A percentile compares a stretch with the other conserved stretches of the same genome.
These are phyloP conservation scores for Lentinula guzmanii DNA, from an alignment of 768 basidiomycete genomes.

Conservation along the genomic window DNA sequence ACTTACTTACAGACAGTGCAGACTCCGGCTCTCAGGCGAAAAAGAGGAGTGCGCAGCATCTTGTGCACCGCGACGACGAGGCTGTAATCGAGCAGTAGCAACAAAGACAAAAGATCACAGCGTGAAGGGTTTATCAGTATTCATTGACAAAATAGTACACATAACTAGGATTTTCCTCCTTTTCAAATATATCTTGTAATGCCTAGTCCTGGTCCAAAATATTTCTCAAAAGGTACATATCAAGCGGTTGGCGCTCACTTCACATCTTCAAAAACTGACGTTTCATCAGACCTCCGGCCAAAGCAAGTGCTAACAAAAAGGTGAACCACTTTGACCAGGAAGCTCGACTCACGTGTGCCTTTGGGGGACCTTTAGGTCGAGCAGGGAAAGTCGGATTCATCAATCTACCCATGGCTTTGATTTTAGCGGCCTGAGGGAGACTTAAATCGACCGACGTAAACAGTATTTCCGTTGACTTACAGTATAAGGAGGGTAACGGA, in stretches of 20 bases:
- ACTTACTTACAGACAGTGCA: no score
- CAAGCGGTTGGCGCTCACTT: background rate
- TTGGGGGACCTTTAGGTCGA: conserved; percentile 38
- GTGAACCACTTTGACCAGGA: conserved; percentile 43
- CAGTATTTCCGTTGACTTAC: conserved; percentile 13
- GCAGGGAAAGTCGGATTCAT: conserved; percentile 30
- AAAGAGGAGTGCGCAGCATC: no score
- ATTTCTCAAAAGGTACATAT: background rate
- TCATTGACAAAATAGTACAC: no score
- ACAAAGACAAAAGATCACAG: no score
- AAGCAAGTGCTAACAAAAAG: conserved; percentile 34
- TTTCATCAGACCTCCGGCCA: conserved; percentile 18
- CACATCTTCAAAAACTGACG: background rate
- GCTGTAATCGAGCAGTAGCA: no score
- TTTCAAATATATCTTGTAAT: no score
- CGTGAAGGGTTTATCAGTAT: no score
- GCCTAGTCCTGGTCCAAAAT: no score
- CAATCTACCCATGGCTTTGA: conserved; percentile 22
- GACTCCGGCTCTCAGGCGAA: no score
- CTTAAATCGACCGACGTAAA: background rate
- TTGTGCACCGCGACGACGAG: no score
- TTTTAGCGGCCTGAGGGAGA: conserved; percentile 22
- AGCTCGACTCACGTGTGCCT: conserved; percentile 12
- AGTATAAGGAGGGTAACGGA: conserved; percentile 61
- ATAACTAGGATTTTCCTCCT: no score